phyloP scores from a whole-genome alignment of 2,329 filamentous ascomycete species.

The Pseudogymnoascus destructans region DNA sequence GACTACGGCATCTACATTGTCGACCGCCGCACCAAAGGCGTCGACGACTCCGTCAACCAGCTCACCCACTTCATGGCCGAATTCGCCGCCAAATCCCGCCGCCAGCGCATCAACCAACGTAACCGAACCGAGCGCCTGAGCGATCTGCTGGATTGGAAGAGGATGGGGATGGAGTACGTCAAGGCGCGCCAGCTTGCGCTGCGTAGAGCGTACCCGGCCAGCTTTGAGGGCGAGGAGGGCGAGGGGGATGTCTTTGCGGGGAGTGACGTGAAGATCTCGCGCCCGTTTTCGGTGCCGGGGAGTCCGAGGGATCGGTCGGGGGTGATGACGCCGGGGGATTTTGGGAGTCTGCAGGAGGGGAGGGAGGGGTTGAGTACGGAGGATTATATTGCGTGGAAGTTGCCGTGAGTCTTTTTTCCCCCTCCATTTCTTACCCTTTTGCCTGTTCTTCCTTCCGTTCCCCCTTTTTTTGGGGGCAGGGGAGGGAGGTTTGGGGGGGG shows the following conservation, averaged over 20 bases:
- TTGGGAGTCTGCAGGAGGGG: slow-evolving; percentile 89
- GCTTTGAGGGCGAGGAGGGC: slow-evolving; percentile 64
- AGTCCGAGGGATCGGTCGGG: slow-evolving; percentile 81
- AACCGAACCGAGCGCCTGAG: slow-evolving; percentile 92
- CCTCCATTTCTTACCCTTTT: background rate
- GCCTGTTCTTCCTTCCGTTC: too few species aligned
- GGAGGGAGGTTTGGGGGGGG: background rate
- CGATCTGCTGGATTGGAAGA: slow-evolving; percentile 95
- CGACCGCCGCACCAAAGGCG: slow-evolving; percentile 84
- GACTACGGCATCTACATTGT: slow-evolving; percentile 99
- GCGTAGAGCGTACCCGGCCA: slow-evolving; percentile 77
- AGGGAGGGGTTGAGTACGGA: slow-evolving; percentile 87
- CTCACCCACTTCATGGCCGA: slow-evolving; percentile 87
- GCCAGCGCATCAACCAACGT: slow-evolving; percentile 96
- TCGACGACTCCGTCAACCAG: slow-evolving; percentile 96
- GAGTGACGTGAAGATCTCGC: slow-evolving; percentile 86
- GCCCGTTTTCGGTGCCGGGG: slow-evolving; percentile 86
- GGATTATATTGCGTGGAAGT: slow-evolving; percentile 95
- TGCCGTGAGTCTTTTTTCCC: slow-evolving; percentile 59
- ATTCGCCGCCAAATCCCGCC: slow-evolving; percentile 81
- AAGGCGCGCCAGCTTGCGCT: slow-evolving; percentile 91
- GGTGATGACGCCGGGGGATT: slow-evolving; percentile 99
- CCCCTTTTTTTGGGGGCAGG: too few species aligned
- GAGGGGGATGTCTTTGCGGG: slow-evolving; percentile 86
- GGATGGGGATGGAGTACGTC: slow-evolving; percentile 98